Evolutionary conservation across 192 early-diverging fungal species (phyloP).

Genomic region (Mortierella claussenii): DNA sequence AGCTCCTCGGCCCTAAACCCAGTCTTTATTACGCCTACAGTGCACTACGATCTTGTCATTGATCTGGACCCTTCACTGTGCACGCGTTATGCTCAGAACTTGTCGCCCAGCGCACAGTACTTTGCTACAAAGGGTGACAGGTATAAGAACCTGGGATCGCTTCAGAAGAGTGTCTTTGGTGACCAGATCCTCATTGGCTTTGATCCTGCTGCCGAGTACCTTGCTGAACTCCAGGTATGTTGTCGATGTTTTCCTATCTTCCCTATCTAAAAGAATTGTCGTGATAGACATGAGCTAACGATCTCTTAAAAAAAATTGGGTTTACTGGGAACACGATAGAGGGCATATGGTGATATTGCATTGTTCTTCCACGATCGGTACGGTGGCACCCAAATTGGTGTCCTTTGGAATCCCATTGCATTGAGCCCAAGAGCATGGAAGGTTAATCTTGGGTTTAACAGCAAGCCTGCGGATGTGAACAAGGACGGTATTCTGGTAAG

Average conservation of each 20-base stretch:
- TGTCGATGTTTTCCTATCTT: background rate
- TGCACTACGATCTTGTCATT: slow-evolving; percentile 83
- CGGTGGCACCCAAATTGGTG: slow-evolving; percentile 75
- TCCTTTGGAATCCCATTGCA: slow-evolving; percentile 72
- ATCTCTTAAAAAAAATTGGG: too few species aligned
- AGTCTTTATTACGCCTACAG: slow-evolving; percentile 83
- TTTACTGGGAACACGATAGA: too few species aligned
- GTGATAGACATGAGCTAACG: too few species aligned
- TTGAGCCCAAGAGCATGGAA: slow-evolving; percentile 72
- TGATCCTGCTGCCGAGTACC: slow-evolving; percentile 77
- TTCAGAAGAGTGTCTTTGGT: slow-evolving; percentile 61
- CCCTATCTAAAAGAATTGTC: background rate
- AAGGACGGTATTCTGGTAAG: slow-evolving; percentile 60
- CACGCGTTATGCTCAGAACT: slow-evolving; percentile 69
- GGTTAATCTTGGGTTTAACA: slow-evolving; percentile 69
- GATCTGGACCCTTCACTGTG: slow-evolving; percentile 68
- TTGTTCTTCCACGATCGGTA: slow-evolving; percentile 80
- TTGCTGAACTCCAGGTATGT: slow-evolving; percentile 74
- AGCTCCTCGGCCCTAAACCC: slow-evolving; percentile 56
- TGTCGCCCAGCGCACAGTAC: slow-evolving; percentile 64
- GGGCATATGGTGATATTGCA: slow-evolving; percentile 68
- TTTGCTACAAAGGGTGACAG: slow-evolving; percentile 61
- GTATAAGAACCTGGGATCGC: slow-evolving; percentile 77
- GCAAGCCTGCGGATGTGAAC: slow-evolving; percentile 60
- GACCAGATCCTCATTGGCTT: slow-evolving; percentile 74